Evolutionary conservation across 768 basidiomycete genomes (phyloP).

Genomic region (Auriscalpium vulgare): DNA sequence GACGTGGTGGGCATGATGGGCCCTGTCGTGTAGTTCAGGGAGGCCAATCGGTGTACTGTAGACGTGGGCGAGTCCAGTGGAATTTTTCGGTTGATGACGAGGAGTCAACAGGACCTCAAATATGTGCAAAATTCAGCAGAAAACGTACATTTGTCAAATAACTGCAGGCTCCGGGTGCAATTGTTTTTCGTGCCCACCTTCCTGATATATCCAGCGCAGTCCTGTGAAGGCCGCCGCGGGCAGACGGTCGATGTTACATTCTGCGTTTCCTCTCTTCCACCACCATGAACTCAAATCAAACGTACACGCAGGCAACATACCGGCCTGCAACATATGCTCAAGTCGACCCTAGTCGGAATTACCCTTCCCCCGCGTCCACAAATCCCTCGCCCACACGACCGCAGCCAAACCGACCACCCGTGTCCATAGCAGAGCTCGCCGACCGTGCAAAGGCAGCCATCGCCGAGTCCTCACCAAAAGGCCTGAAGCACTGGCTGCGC

Average conservation of each 20-base stretch:
- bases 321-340: background rate
- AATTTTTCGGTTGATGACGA: too few species aligned
- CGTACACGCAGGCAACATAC: background rate
- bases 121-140: too few species aligned
- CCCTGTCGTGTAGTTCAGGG: too few species aligned
- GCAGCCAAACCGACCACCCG: conserved; percentile 31
- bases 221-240: background rate
- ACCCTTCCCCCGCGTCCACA: conserved; percentile 1
- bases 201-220: background rate
- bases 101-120: too few species aligned
- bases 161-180: too few species aligned
- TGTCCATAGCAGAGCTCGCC: conserved; percentile 60
- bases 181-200: background rate
- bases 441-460: conserved; percentile 46
- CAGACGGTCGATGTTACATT: background rate
- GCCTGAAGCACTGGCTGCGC: conserved; percentile 61
- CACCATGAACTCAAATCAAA: conserved; percentile 14
- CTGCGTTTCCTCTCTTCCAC: conserved; percentile 2
- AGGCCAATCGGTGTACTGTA: too few species aligned
- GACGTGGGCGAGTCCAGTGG: too few species aligned
- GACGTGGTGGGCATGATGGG: too few species aligned
- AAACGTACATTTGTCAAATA: too few species aligned
- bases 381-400: background rate
- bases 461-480: conserved; percentile 44
- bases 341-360: conserved; percentile 4